Percentiles rank a stretch among this genome's conserved stretches.
phyloP scores from a whole-genome alignment of 345 rosid genomes.

The Firmiana major region DNA sequence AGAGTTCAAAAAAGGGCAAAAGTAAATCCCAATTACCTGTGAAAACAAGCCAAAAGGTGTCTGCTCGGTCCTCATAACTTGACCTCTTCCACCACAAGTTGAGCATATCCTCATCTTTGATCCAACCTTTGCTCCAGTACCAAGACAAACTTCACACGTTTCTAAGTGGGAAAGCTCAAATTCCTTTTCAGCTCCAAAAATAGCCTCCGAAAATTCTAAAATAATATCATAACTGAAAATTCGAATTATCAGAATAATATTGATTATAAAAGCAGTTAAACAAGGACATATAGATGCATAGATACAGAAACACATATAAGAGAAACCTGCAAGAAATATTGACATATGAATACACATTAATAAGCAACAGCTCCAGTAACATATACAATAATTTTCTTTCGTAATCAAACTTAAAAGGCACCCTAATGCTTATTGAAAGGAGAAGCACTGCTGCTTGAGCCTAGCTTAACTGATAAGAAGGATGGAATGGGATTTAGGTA shows the following conservation, averaged over 20 bases:
- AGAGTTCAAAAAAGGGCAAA: constrained; percentile 8
- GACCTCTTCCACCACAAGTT: constrained; percentile 99
- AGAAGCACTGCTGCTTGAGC: neutral
- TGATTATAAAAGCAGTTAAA: constrained; percentile 1
- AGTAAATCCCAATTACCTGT: constrained; percentile 49
- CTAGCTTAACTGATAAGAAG: neutral
- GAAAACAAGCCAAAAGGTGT: constrained; percentile 98
- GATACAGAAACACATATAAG: neutral
- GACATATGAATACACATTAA: neutral
- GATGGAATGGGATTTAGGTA: neutral
- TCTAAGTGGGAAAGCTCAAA: constrained; percentile 92
- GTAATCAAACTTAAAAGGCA: neutral
- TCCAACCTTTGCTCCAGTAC: constrained; percentile 89
- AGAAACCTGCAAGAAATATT: neutral
- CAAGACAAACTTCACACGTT: constrained; percentile 82
- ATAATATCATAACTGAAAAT: constrained; percentile 76
- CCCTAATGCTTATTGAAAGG: neutral
- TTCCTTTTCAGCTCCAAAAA: constrained; percentile 89
- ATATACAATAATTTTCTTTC: neutral
- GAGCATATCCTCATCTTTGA: constrained; percentile 93
- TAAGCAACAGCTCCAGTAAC: neutral
- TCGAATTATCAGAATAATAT: neutral
- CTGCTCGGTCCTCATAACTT: constrained; percentile 96
- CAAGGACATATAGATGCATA: neutral
- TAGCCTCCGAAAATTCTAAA: constrained; percentile 72